phyloP scores from a whole-genome alignment of 441 rosid genomes.

The Brassica hybrid region DNA sequence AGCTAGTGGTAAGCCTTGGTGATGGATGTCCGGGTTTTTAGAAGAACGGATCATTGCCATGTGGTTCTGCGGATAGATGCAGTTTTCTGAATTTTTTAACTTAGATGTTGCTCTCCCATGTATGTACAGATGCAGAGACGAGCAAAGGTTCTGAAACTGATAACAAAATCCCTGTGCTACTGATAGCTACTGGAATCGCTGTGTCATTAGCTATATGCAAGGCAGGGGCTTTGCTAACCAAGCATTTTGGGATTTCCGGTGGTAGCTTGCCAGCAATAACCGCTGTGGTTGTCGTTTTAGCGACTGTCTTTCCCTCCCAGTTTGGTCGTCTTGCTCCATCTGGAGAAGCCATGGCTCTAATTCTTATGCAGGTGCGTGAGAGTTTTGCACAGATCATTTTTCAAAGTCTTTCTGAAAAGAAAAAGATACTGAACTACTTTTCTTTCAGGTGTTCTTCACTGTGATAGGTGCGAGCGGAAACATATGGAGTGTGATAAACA shows the following conservation, averaged over 20 bases:
- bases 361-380: conserved; percentile 79
- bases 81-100: no score
- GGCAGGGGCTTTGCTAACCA: conserved; percentile 54
- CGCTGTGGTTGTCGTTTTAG: conserved; percentile 70
- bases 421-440: no score
- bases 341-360: conserved; percentile 88
- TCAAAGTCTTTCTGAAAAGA: no score
- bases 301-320: conserved; percentile 66
- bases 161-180: no score
- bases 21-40: not conserved
- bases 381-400: not conserved
- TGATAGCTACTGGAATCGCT: conserved; percentile 70
- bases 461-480: conserved; percentile 91
- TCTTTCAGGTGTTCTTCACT: conserved; percentile 59
- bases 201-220: conserved; percentile 89
- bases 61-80: not conserved
- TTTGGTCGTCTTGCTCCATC: conserved; percentile 79
- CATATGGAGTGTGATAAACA: conserved; percentile 74
- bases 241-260: conserved; percentile 66
- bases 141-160: no score
- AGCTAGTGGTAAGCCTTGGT: conserved; percentile 46
- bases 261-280: conserved; percentile 82
- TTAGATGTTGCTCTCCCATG: not conserved
- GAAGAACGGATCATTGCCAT: conserved; percentile 1
- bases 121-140: no score